phyloP scores from a whole-genome alignment of 1,139 yeast species.

The Nakaseomyces sp. region DNA sequence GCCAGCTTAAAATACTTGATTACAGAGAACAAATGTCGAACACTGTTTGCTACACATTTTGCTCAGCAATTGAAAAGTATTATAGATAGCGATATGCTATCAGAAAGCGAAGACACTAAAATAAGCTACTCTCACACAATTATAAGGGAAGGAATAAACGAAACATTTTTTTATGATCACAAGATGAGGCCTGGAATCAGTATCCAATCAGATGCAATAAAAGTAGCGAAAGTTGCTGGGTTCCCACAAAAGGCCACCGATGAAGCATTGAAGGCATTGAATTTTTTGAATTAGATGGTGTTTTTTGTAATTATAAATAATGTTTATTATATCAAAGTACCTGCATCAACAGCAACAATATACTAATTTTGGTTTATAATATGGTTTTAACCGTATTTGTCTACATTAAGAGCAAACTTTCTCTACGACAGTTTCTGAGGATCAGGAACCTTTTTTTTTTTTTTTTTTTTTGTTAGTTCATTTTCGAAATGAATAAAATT shows the following conservation, averaged over 20 bases:
- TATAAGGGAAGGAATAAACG: slow-evolving; percentile 33
- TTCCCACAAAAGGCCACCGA: slow-evolving; percentile 57
- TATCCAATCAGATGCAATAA: slow-evolving; percentile 71
- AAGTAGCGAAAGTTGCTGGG: slow-evolving; percentile 77
- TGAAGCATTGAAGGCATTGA: slow-evolving; percentile 34
- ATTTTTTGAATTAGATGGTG: neutral
- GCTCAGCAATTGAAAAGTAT: slow-evolving; percentile 55
- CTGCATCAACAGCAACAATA: no score
- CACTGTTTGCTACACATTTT: slow-evolving; percentile 90
- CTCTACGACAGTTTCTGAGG: no score
- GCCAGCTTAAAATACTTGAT: slow-evolving; percentile 61
- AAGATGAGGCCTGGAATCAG: slow-evolving; percentile 63
- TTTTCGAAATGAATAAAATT: no score
- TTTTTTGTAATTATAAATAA: no score
- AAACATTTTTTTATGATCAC: slow-evolving; percentile 48
- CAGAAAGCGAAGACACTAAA: slow-evolving; percentile 15
- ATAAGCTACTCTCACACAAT: slow-evolving; percentile 45
- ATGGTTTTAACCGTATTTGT: no score
- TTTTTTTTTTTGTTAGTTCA: no score
- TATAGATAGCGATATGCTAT: slow-evolving; percentile 24
- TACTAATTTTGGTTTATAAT: no score
- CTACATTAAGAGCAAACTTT: no score
- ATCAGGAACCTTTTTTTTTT: no score
- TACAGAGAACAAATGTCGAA: slow-evolving; percentile 53
- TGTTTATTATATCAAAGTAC: no score